Percentiles rank a stretch among this genome's conserved stretches.
Conservation (phyloP, 2,329 filamentous ascomycete species). For the Exophiala sideris region DNA sequence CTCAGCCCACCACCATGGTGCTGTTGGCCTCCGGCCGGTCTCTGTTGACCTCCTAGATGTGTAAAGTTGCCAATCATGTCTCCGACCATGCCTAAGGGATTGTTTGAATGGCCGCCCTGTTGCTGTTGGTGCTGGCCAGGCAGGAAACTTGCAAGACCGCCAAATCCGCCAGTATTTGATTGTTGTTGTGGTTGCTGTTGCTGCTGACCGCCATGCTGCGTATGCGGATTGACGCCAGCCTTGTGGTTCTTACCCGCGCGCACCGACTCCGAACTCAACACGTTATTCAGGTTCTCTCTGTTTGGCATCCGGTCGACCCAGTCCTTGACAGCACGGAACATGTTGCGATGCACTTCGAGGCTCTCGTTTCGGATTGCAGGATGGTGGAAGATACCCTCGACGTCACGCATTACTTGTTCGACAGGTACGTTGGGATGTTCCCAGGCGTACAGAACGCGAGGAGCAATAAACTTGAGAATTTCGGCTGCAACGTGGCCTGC, state of each 20-base stretch:
- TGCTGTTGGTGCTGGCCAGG: conserved; percentile 16
- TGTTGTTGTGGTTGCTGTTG: conserved; percentile 14
- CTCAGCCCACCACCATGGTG: conserved; percentile 20
- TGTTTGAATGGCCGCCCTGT: conserved; percentile 7
- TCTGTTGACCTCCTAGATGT: conserved; percentile 10
- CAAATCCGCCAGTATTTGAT: conserved; percentile 12
- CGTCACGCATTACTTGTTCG: conserved; percentile 77
- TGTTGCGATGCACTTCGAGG: conserved; percentile 76
- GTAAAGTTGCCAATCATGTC: conserved; percentile 20
- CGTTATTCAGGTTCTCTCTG: conserved; percentile 64
- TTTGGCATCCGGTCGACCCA: conserved; percentile 73
- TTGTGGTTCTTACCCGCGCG: conserved; percentile 76
- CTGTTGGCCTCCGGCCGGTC: conserved; percentile 5
- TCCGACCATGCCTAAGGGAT: conserved; percentile 20
- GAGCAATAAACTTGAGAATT: conserved; percentile 81
- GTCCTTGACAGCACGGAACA: conserved; percentile 80
- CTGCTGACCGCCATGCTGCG: conserved; percentile 7
- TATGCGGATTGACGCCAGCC: conserved; percentile 29
- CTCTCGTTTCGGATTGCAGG: conserved; percentile 73
- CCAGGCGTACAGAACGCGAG: conserved; percentile 88
- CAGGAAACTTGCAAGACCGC: conserved; percentile 17
- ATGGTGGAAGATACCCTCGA: conserved; percentile 83
- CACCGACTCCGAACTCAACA: conserved; percentile 82
- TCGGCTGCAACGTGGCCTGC: conserved; percentile 70
- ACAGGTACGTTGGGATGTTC: conserved; percentile 80